Evolutionary conservation across 257 asterid genomes (phyloP), one percentile per base, ranked within the genome.

Genomic region (Nicotiana obtusifolia): DNA sequence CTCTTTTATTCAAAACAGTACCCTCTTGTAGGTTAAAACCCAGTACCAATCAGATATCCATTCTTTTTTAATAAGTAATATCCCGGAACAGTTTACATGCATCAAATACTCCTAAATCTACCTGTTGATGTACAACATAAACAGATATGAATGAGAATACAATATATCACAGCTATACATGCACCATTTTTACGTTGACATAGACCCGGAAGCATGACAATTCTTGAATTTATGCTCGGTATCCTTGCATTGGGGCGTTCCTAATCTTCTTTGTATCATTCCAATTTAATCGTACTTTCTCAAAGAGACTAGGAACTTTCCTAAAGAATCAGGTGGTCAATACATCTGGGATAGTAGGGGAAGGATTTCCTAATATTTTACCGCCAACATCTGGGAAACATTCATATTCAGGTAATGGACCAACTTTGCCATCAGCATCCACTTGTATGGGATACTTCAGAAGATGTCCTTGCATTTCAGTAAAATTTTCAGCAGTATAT

Each of bases 331-430:
- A 95, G 3, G 98, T 95, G 2, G 98, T 93, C 75, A 95, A 75
- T 54, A 92, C 82, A 81, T 93, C 98, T 2, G 98, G 97, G 78
- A 95, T 78, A 81, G 93, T 9, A 24, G 95, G 84, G 73, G 92
- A 82, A 77, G 81, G 94, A 85, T 93, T 76, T 65, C 98, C 98
- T 26, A 92, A 87, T 82, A 95, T 88, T 86, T 89, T 88, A 84
- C 98, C 98, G 30, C 98, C 98, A 7, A 91, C 68, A 81, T 95
- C 98, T 1, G 97, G 98, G 87, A 95, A 93, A 84, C 83, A 89
- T 73, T 93, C 98, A 10, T 76, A 88, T 16, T 89, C 97, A 2
- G 88, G 85, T 84, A 93, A 78, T 0, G 98, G 94, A 60, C 85
- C 86, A 17, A 93, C 86, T 5, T 86, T 88, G 35, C 98, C 98